phyloP scores from a whole-genome alignment of 139 green algal genomes.

The Coccomyxa sp. region DNA sequence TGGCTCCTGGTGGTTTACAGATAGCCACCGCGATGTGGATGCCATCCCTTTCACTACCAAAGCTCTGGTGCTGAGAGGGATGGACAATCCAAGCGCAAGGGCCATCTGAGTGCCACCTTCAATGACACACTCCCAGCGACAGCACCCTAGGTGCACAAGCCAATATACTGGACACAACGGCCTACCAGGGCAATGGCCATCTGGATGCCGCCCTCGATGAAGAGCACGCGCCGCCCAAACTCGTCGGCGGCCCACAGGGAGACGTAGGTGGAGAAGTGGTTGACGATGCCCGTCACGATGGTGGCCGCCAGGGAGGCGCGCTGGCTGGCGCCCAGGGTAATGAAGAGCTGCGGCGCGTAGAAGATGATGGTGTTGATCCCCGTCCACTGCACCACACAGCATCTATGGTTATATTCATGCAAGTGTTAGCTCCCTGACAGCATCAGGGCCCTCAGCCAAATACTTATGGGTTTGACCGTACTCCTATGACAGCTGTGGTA shows the following conservation, averaged over 20 bases:
- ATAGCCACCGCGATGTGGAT: too few species aligned
- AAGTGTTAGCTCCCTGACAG: too few species aligned
- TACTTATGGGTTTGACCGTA: too few species aligned
- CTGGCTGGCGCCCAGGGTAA: constrained; percentile 30
- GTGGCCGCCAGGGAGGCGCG: constrained; percentile 13
- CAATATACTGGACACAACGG: too few species aligned
- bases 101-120: too few species aligned
- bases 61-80: too few species aligned
- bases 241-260: constrained; percentile 45
- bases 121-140: too few species aligned
- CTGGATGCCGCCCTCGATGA: constrained; percentile 10
- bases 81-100: too few species aligned
- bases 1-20: too few species aligned
- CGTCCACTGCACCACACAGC: constrained; percentile 11
- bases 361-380: constrained; percentile 37
- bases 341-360: constrained; percentile 41
- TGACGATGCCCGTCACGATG: constrained; percentile 25
- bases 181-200: not conserved
- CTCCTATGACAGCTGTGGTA: too few species aligned
- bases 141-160: not conserved
- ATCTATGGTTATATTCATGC: too few species aligned
- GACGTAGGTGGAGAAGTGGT: constrained; percentile 44
- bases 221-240: constrained; percentile 18
- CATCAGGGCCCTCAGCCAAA: too few species aligned
- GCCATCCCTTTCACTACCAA: not conserved